A percentile compares a stretch with the other conserved stretches of the same genome.
These are phyloP conservation scores for Heritiera fomes DNA, from an alignment of 345 rosid genomes.

Conservation along the genomic window DNA sequence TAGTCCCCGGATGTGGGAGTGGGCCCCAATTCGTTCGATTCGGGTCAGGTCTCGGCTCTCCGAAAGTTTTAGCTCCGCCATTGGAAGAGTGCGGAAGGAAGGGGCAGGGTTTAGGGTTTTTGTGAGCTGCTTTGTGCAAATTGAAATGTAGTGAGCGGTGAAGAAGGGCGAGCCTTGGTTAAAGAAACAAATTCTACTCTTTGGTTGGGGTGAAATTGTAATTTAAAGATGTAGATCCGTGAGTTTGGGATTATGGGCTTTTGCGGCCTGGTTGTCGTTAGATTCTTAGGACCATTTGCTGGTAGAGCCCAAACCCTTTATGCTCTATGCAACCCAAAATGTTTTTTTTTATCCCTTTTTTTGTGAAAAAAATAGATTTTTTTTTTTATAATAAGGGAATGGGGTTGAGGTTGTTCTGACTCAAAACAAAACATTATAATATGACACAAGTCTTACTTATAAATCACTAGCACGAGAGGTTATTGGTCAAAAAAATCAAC, in stretches of 20 bases:
- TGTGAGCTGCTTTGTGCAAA: not conserved
- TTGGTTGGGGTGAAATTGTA: not conserved
- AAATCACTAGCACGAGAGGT: no score
- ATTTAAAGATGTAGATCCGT: not conserved
- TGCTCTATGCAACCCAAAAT: not conserved
- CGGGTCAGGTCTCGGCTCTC: slow-evolving; percentile 83
- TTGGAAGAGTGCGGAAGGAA: slow-evolving; percentile 17
- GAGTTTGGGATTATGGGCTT: not conserved
- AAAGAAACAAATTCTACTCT: not conserved
- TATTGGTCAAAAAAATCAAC: no score
- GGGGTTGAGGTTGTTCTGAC: no score
- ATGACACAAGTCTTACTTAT: no score
- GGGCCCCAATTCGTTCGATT: slow-evolving; percentile 93
- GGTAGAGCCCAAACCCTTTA: not conserved
- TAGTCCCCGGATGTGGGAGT: slow-evolving; percentile 90
- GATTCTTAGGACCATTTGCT: not conserved
- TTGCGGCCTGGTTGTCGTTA: not conserved
- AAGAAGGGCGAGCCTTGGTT: not conserved
- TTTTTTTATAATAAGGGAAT: no score
- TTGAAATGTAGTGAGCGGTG: not conserved
- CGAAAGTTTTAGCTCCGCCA: slow-evolving; percentile 82
- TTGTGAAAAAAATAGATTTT: no score
- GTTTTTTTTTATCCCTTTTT: no score
- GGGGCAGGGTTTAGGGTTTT: slow-evolving; percentile 30
- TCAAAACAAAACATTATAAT: no score